Evolutionary conservation across 2,329 filamentous ascomycete genomes (phyloP).

Genomic region (Pseudogymnoascus sp.): DNA sequence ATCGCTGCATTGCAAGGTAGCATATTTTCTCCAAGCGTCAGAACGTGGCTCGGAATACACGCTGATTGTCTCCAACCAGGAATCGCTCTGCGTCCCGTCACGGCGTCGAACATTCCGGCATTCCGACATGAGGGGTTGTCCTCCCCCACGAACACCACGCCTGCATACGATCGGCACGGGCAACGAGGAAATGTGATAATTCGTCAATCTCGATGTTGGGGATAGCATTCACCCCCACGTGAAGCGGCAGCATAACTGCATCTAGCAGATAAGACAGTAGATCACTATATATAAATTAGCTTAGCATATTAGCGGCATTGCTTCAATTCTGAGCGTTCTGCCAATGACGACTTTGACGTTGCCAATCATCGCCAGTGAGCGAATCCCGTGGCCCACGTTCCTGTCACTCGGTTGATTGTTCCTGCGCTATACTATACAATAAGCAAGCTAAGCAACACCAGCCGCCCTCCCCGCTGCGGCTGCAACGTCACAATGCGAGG

Average conservation of each 20-base stretch:
- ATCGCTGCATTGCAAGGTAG: not conserved
- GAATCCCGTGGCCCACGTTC: constrained; percentile 7
- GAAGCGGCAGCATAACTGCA: not conserved
- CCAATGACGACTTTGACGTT: not conserved
- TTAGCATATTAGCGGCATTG: not conserved
- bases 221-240: not conserved
- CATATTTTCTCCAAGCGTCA: constrained; percentile 1
- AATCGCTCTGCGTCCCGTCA: not conserved
- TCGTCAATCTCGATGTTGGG: not conserved
- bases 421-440: not conserved
- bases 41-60: not conserved
- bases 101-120: not conserved
- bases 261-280: not conserved
- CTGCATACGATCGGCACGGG: not conserved
- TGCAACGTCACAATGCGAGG: not conserved
- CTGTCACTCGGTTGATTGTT: not conserved
- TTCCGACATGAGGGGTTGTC: not conserved
- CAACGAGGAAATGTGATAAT: constrained; percentile 5
- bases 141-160: not conserved
- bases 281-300: not conserved
- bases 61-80: not conserved
- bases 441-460: not conserved
- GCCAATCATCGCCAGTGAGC: constrained; percentile 5
- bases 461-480: not conserved
- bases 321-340: not conserved